phyloP scores from a whole-genome alignment of 2,329 filamentous ascomycete species.

The Sporothrix brunneoviolacea region DNA sequence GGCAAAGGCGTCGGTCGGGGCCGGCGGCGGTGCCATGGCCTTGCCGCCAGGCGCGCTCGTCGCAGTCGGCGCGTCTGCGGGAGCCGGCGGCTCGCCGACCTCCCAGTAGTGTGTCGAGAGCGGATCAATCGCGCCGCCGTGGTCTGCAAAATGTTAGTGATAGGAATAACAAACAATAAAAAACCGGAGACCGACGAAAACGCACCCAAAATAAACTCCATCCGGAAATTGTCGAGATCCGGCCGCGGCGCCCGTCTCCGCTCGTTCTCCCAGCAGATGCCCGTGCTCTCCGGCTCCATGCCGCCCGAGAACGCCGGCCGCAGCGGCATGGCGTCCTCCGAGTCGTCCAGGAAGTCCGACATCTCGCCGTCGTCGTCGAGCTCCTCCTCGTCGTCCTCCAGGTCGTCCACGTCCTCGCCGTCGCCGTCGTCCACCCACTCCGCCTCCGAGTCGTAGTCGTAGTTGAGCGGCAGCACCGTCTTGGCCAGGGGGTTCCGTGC shows the following conservation, averaged over 20 bases:
- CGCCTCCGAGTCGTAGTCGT: constrained; percentile 80
- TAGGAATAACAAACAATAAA: background rate
- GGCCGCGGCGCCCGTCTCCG: constrained; percentile 40
- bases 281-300: constrained; percentile 69
- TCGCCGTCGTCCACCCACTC: constrained; percentile 75
- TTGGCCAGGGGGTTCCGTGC: constrained; percentile 48
- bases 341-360: constrained; percentile 85
- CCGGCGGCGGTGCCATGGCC: constrained; percentile 19
- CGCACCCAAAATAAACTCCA: constrained; percentile 69
- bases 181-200: constrained; percentile 14
- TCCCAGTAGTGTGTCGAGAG: constrained; percentile 80
- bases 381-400: constrained; percentile 64
- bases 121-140: constrained; percentile 64
- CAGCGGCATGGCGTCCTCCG: constrained; percentile 57
- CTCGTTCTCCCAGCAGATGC: constrained; percentile 73
- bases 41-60: background rate
- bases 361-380: constrained; percentile 73
- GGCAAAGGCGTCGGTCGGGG: constrained; percentile 19
- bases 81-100: constrained; percentile 21
- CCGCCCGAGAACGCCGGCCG: constrained; percentile 58
- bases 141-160: constrained; percentile 24
- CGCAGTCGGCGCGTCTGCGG: background rate
- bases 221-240: constrained; percentile 54
- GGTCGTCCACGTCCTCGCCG: constrained; percentile 61
- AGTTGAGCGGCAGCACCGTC: constrained; percentile 57